Evolutionary conservation across 2,329 filamentous ascomycete species (phyloP).

Genomic region (Xylaria sp.): DNA sequence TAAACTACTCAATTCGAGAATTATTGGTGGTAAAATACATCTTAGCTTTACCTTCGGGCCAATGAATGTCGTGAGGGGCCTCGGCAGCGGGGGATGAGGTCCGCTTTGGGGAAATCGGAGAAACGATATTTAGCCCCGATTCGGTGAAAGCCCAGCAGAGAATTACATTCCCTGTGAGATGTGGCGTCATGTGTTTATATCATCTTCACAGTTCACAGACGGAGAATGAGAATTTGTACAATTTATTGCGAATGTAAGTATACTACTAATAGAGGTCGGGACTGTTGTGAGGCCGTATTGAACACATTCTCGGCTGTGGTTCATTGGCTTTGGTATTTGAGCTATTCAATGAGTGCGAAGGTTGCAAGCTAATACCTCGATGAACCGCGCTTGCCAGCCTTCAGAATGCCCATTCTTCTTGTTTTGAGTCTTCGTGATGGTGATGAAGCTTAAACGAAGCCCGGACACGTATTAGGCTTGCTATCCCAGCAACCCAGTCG

Average conservation of each 20-base stretch:
- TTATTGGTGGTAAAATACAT: constrained; percentile 37
- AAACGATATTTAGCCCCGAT: constrained; percentile 5
- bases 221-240: not conserved
- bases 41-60: constrained; percentile 21
- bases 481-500: constrained; percentile 34
- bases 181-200: not conserved
- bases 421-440: not conserved
- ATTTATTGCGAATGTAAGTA: not conserved
- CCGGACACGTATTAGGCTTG: constrained; percentile 15
- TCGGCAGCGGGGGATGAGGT: not conserved
- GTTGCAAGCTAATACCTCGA: not conserved
- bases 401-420: not conserved
- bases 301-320: not conserved
- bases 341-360: too few relatives aligned
- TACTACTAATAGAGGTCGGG: not conserved
- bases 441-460: constrained; percentile 12
- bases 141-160: not conserved
- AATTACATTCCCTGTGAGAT: not conserved
- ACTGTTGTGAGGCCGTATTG: too few relatives aligned
- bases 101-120: constrained; percentile 22
- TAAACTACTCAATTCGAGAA: not conserved
- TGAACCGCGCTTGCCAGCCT: not conserved
- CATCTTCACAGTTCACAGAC: not conserved
- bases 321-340: not conserved
- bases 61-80: constrained; percentile 14